Evolutionary conservation across 129 eudicot genomes (phyloP), one percentile per base, ranked within the genome.

Genomic region (Solidago caesia): DNA sequence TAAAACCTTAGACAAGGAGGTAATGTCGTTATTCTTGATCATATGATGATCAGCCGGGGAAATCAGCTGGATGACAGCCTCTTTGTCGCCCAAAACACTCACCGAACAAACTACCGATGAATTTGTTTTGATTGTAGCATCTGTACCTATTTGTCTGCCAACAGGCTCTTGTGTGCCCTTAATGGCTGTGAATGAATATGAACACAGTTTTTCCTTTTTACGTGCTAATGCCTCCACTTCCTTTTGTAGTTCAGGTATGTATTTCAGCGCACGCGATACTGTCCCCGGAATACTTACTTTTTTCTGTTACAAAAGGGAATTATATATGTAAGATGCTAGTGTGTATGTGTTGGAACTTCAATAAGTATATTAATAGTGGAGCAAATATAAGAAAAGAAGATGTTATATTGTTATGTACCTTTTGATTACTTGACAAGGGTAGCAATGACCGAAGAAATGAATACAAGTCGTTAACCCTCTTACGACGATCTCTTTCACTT

Each of bases 281-380:
- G 91, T 91, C 4, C 80, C 73, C 2, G 97, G 97, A 55, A 89
- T 91, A 77, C 97, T 91, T 68, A 91, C 43, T 51, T 88, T 91
- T 72, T 84, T 88, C 97, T 88, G 89, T 27, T 44, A 53, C 26
- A 29, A 64, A 60, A 39, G 16, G 0, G 55, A 15, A 15, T 44
- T 44, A 45, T 6, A 26, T 52, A 7, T 59, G 14, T 43, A 14
- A 42, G 15, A 64, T 14, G 63, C 27, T 14, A 43, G 29, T 6
- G 48, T 58, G 21, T 3, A 14, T 57, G 7, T 16, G 8, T 58
- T 8, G 12, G 7, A 58, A 21, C 63, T 21, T 21, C 21, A 21
- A 21, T 21, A 21, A 21, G 21, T 21, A 21, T 21, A 21, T 21
- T 21, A 21, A 21, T 0, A 21, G 21, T 21, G 21, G 21, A 21